These are phyloP conservation scores for Rhododendron molle DNA, from an alignment of 148 eudicot species.

Conservation along the genomic window DNA sequence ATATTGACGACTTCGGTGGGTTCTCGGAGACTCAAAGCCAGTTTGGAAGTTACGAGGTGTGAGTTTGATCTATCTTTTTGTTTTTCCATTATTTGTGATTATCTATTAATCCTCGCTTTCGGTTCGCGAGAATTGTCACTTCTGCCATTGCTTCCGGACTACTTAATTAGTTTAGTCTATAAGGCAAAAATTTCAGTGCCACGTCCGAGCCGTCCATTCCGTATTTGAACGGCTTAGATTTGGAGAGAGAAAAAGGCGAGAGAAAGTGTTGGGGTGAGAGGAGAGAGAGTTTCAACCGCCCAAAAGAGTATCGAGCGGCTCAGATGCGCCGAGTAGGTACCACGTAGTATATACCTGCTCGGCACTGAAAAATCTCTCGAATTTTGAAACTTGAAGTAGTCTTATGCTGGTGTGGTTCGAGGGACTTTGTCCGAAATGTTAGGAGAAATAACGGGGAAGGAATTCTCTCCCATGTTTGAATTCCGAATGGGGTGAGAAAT, in stretches of 20 bases:
- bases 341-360: too few species aligned
- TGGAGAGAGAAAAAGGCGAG: too few species aligned
- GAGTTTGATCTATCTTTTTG: not conserved
- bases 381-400: not conserved
- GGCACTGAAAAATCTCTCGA: too few species aligned
- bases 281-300: too few species aligned
- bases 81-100: too few species aligned
- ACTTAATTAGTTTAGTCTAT: not conserved
- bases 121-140: not conserved
- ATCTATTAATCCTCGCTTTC: not conserved
- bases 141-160: not conserved
- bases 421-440: not conserved
- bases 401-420: not conserved
- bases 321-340: too few species aligned
- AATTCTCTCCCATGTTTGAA: not conserved
- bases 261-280: too few species aligned
- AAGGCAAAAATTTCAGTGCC: too few species aligned
- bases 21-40: conserved; percentile 51
- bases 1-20: conserved; percentile 57
- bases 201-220: too few species aligned
- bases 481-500: not conserved
- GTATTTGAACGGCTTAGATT: too few species aligned
- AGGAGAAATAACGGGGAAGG: not conserved
- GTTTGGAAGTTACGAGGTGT: conserved; percentile 55
- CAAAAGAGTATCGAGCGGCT: too few species aligned